Evolutionary conservation across 179 eudicot species (phyloP).

Genomic region (Heliamphora pulchella): DNA sequence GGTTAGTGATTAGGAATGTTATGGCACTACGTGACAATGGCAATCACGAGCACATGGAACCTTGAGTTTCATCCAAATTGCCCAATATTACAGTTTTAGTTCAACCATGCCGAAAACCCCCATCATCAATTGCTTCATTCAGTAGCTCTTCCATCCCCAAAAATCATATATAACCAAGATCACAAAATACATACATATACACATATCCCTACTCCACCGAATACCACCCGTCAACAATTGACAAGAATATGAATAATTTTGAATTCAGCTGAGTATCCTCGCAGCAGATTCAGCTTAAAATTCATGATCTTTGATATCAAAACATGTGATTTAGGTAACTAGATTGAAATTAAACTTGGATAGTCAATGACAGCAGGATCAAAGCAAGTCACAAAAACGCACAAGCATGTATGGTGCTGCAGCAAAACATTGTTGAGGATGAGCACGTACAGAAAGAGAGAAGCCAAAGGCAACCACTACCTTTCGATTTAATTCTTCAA

Average conservation of each 20-base stretch:
- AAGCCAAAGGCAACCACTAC: not conserved
- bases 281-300: not conserved
- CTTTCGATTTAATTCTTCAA: slow-evolving; percentile 1
- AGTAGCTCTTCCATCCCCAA: not conserved
- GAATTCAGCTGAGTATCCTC: not conserved
- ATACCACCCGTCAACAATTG: not conserved
- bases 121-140: not conserved
- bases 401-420: not conserved
- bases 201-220: not conserved
- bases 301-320: not conserved
- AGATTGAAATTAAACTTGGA: not conserved
- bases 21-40: not conserved
- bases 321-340: not conserved
- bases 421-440: not conserved
- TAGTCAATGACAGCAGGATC: slow-evolving; percentile 3
- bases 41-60: not conserved
- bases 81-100: not conserved
- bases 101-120: not conserved
- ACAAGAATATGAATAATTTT: not conserved
- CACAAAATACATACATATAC: too few relatives aligned
- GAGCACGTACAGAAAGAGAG: not conserved
- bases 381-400: not conserved
- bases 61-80: not conserved
- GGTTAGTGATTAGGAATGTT: not conserved
- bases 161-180: not conserved